Evolutionary conservation across 352 stramenopile genomes (phyloP).

Genomic region (Elongisporangium prolatum): DNA sequence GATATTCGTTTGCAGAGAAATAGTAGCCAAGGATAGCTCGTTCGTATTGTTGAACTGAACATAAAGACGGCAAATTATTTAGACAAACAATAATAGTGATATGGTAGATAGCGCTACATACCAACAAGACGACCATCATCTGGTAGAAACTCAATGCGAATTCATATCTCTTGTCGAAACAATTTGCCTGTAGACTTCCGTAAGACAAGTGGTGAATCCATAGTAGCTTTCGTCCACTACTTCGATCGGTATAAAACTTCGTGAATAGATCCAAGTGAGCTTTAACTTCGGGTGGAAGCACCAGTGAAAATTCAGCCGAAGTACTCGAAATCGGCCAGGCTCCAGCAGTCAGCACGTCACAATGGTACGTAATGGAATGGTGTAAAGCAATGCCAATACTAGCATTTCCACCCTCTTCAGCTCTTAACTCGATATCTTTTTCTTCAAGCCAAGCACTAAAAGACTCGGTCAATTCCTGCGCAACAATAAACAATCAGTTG

Average conservation of each 20-base stretch:
- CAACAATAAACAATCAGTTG: not conserved
- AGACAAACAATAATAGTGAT: not conserved
- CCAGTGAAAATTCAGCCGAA: slow-evolving; percentile 36
- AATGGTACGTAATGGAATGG: slow-evolving; percentile 56
- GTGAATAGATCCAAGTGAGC: slow-evolving; percentile 68
- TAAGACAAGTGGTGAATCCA: slow-evolving; percentile 80
- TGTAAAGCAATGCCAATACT: slow-evolving; percentile 51
- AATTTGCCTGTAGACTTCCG: slow-evolving; percentile 60
- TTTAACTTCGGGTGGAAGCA: slow-evolving; percentile 54
- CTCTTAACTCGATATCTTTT: slow-evolving; percentile 43
- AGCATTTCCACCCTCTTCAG: slow-evolving; percentile 11
- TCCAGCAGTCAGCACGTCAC: slow-evolving; percentile 77
- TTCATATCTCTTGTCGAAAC: slow-evolving; percentile 76
- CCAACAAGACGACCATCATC: slow-evolving; percentile 73
- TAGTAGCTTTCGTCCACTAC: slow-evolving; percentile 69
- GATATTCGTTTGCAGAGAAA: slow-evolving; percentile 57
- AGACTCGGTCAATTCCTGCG: slow-evolving; percentile 55
- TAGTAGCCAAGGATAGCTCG: slow-evolving; percentile 24
- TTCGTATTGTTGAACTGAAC: slow-evolving; percentile 62
- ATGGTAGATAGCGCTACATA: slow-evolving; percentile 8
- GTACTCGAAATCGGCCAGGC: slow-evolving; percentile 80
- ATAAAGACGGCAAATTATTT: slow-evolving; percentile 1
- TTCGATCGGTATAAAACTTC: slow-evolving; percentile 77
- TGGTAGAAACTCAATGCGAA: slow-evolving; percentile 83
- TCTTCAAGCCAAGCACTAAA: slow-evolving; percentile 75